Conservation (phyloP, 1,284 basidiomycete genomes). For the Irpex sp. region DNA sequence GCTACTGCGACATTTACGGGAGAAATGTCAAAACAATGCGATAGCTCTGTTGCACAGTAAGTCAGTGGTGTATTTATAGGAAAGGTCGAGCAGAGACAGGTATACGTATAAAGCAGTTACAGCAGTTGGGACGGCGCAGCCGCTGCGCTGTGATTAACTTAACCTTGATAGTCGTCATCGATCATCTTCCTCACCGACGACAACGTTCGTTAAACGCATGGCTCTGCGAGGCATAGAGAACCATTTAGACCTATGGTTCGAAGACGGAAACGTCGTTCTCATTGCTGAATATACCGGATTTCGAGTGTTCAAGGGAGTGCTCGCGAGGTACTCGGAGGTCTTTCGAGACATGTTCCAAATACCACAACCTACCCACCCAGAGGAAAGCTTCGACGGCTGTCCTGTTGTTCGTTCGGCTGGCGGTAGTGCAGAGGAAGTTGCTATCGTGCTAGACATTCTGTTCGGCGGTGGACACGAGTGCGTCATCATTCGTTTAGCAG, state of each 20-base stretch:
- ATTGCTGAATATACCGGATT: neutral
- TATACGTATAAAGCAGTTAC: no score
- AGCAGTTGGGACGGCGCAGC: no score
- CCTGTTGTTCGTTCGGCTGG: neutral
- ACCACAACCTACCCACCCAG: neutral
- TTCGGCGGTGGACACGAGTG: neutral
- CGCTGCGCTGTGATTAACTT: no score
- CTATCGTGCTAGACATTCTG: neutral
- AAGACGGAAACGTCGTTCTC: constrained; percentile 2
- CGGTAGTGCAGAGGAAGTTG: neutral
- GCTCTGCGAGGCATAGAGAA: neutral
- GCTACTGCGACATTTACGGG: no score
- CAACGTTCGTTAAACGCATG: no score
- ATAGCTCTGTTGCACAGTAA: no score
- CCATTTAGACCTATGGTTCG: constrained; percentile 1
- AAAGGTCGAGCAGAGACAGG: no score
- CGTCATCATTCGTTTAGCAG: neutral
- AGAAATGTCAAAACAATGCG: no score
- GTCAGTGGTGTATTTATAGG: no score
- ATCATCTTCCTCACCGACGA: no score
- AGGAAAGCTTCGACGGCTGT: neutral
- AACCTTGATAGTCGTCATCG: no score
- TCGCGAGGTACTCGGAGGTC: neutral
- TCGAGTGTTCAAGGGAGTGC: neutral
- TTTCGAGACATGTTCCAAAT: neutral